Conservation (phyloP, 495 filamentous ascomycete genomes). For the Aspergillus egyptiacus region DNA sequence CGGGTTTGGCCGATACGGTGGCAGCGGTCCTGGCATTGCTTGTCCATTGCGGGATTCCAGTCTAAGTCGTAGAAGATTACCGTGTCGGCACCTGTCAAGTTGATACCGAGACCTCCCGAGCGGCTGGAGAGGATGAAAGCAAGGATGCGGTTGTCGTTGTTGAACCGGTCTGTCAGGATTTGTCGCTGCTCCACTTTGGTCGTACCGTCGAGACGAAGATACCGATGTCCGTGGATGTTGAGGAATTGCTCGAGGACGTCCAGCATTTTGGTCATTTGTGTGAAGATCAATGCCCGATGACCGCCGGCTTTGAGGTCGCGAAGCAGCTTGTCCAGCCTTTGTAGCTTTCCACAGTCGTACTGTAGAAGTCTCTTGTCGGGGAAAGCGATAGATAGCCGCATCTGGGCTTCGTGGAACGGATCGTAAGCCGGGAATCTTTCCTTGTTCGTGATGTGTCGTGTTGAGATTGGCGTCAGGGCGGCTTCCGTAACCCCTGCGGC, state of each 20-base stretch:
- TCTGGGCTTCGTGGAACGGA: constrained; percentile 88
- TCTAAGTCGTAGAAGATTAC: constrained; percentile 99
- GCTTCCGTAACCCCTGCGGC: constrained; percentile 69
- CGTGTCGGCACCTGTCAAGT: constrained; percentile 92
- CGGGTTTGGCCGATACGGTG: constrained; percentile 98
- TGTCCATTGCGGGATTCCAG: constrained; percentile 99
- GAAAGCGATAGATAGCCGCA: constrained; percentile 91
- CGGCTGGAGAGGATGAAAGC: constrained; percentile 93
- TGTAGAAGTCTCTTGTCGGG: constrained; percentile 92
- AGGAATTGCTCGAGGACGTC: constrained; percentile 97
- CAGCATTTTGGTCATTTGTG: constrained; percentile 98
- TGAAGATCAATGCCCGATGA: constrained; percentile 94
- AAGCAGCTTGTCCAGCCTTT: constrained; percentile 80
- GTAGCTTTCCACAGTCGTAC: constrained; percentile 97
- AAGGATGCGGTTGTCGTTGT: constrained; percentile 84
- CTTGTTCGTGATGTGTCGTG: constrained; percentile 43
- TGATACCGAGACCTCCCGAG: constrained; percentile 93
- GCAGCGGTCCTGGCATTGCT: constrained; percentile 96
- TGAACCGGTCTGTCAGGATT: constrained; percentile 94
- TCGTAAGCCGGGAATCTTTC: constrained; percentile 59
- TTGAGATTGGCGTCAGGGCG: constrained; percentile 59
- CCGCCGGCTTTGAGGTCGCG: constrained; percentile 82
- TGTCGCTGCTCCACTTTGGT: constrained; percentile 95
- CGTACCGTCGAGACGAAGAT: constrained; percentile 88
- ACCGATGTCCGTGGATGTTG: constrained; percentile 96